Base-by-base conservation (phyloP, 1,284 basidiomycete species). In the Gymnopus androsaceus region DNA sequence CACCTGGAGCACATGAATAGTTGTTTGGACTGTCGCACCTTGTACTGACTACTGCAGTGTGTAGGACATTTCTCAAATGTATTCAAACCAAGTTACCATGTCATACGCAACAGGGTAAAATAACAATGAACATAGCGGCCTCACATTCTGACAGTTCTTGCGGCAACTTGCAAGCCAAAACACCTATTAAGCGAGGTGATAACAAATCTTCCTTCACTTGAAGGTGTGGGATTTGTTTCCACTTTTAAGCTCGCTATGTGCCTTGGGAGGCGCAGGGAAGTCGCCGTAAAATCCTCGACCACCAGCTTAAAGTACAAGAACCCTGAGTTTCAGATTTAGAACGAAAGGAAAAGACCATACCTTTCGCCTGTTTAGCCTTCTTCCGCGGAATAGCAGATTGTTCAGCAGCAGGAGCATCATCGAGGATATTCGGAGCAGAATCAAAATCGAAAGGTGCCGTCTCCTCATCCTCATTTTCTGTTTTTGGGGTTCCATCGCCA, bases 181-280 rank as follows among this genome's bases (percentile, higher is more conserved):
- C n/a, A n/a, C n/a, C n/a, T n/a, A n/a, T n/a, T n/a, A n/a, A n/a
- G n/a, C n/a, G n/a, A n/a, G n/a, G n/a, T n/a, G n/a, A n/a, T n/a
- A n/a, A n/a, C 37, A n/a, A 5, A 17, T 38, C 8, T 38, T 9
- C 37, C 9, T 23, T 50, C 36, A 81, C 70, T 79, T 82, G 76
- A 90, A 90, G 19, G 87, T 88, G 67, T 79, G 75, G 33, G 87
- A 84, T 71, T 83, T 80, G 67, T 90, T 90, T 47, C 88, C 89
- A 58, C 81, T 79, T 67, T 79, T 87, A 46, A 85, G 67, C 64
- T 89, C 85, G 58, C 82, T 84, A 57, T 84, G 77, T 21, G 86
- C 86, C 64, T 81, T 83, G 0, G 87, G 88, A 19, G 86, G 80
- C 30, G 82, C 81, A 45, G 81, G 83, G 72, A 90, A 89, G 63